Conservation (phyloP, 192 early-diverging fungal genomes). For the Coemansia sp. region DNA sequence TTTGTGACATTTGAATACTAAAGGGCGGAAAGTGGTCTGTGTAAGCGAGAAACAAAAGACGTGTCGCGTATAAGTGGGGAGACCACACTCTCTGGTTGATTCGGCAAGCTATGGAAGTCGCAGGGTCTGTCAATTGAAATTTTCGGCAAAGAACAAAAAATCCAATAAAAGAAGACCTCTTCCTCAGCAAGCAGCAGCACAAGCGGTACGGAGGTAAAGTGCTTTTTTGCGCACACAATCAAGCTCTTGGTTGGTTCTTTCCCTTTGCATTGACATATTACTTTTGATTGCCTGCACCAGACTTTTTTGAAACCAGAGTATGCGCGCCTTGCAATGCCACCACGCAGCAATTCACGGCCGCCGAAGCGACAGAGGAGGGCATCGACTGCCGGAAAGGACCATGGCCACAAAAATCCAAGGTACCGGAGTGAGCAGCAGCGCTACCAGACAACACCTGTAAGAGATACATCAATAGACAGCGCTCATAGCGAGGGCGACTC, state of each 20-base stretch:
- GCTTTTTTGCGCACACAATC: no score
- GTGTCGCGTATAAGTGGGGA: neutral
- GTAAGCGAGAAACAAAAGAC: neutral
- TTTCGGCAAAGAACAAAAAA: no score
- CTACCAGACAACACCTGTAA: neutral
- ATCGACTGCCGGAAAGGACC: neutral
- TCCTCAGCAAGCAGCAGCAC: no score
- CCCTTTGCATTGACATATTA: no score
- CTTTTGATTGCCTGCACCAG: no score
- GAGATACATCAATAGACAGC: neutral
- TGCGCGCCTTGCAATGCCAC: neutral
- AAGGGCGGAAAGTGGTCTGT: neutral
- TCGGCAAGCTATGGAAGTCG: no score
- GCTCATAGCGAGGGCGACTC: neutral
- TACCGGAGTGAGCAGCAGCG: no score
- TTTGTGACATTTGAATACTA: constrained; percentile 5
- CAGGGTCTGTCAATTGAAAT: no score
- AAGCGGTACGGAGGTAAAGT: no score
- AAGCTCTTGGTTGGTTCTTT: no score
- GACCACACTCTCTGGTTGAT: no score
- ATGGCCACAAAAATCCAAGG: neutral
- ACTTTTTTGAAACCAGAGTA: neutral
- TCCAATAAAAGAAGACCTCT: no score
- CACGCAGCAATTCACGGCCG: constrained; percentile 3
- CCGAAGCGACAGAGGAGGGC: constrained; percentile 1